phyloP scores from a whole-genome alignment of 768 basidiomycete species.

The Lentinula aciculospora region DNA sequence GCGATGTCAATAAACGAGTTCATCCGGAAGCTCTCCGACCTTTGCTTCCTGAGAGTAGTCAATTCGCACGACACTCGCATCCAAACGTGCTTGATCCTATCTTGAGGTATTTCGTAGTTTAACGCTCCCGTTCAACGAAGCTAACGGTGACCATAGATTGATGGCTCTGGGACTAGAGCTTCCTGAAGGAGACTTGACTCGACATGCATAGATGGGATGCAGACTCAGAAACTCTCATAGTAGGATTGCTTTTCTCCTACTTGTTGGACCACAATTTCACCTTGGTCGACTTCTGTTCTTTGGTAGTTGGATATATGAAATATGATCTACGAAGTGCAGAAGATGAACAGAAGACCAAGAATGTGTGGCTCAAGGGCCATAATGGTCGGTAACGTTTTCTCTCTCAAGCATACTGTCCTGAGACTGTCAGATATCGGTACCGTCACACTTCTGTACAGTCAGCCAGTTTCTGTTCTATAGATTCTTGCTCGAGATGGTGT shows the following conservation, averaged over 20 bases:
- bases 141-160: constrained; percentile 19
- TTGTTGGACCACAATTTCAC: background rate
- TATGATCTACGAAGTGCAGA: constrained; percentile 38
- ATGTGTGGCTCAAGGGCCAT: constrained; percentile 48
- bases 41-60: constrained; percentile 16
- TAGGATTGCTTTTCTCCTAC: constrained; percentile 10
- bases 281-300: background rate
- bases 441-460: constrained; percentile 37
- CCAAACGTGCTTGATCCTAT: constrained; percentile 21
- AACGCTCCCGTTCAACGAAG: background rate
- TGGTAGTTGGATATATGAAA: constrained; percentile 40
- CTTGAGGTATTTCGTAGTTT: constrained; percentile 19
- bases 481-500: constrained; percentile 28
- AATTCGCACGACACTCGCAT: constrained; percentile 19
- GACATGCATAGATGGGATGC: constrained; percentile 28
- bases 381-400: constrained; percentile 21
- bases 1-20: constrained; percentile 22
- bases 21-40: constrained; percentile 33
- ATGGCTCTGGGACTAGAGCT: constrained; percentile 34
- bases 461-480: constrained; percentile 35
- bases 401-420: background rate
- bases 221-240: constrained; percentile 23
- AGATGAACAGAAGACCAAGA: constrained; percentile 35
- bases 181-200: constrained; percentile 30
- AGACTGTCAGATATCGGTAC: constrained; percentile 32